Percentiles rank a stretch among this genome's conserved stretches.
These are phyloP conservation scores for Cutaneotrichosporon cavernicola DNA, from an alignment of 1,284 basidiomycete genomes.

Conservation along the genomic window DNA sequence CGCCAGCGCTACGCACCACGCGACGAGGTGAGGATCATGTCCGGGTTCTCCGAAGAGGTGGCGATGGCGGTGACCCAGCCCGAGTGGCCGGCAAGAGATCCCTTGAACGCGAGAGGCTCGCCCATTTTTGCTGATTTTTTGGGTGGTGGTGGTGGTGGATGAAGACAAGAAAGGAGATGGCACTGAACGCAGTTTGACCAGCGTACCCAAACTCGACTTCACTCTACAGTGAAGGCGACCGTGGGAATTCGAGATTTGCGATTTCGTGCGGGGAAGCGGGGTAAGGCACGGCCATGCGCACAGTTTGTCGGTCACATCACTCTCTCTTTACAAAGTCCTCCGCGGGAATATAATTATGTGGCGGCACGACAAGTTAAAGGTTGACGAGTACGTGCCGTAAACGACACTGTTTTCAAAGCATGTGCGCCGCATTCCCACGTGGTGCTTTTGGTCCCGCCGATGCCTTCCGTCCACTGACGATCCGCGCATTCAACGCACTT, in stretches of 20 bases:
- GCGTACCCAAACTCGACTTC: too few relatives aligned
- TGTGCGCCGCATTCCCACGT: constrained; percentile 4
- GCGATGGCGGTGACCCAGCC: constrained; percentile 97
- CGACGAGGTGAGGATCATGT: constrained; percentile 95
- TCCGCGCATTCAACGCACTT: neutral
- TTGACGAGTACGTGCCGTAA: neutral
- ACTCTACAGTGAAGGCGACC: too few relatives aligned
- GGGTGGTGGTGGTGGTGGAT: constrained; percentile 17
- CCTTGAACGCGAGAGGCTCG: constrained; percentile 87
- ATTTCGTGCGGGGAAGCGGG: too few relatives aligned
- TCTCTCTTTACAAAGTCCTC: too few relatives aligned
- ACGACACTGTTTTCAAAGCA: neutral
- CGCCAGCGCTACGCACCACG: constrained; percentile 65
- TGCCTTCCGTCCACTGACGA: constrained; percentile 2
- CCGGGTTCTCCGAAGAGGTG: constrained; percentile 92
- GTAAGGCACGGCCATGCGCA: too few relatives aligned
- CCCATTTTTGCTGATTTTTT: constrained; percentile 58
- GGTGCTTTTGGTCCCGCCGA: constrained; percentile 1
- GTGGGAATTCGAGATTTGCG: too few relatives aligned
- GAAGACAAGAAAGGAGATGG: constrained; percentile 10
- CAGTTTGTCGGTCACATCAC: too few relatives aligned
- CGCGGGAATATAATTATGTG: neutral
- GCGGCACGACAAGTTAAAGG: too few relatives aligned
- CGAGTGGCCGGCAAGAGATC: constrained; percentile 90
- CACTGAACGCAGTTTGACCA: neutral